Conservation (phyloP, 1,284 basidiomycete genomes). For the Tilletia caries region DNA sequence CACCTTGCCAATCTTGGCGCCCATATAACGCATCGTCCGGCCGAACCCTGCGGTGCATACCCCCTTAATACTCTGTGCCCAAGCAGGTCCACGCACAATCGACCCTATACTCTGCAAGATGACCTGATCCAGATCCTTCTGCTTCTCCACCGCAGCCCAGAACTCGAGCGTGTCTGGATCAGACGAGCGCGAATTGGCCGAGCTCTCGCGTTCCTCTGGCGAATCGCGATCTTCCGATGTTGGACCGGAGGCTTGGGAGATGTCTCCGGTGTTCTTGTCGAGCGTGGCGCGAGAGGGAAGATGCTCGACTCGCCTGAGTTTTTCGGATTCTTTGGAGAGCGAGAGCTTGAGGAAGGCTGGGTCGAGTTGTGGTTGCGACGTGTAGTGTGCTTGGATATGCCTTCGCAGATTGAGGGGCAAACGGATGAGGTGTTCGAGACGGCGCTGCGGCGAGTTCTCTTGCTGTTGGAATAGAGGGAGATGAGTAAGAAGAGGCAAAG, state of each 20-base stretch:
- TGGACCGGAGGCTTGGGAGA: not conserved
- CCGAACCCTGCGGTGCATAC: constrained; percentile 49
- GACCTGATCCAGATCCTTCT: constrained; percentile 32
- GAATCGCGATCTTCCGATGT: not conserved
- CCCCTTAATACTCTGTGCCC: constrained; percentile 49
- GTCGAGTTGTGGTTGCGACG: constrained; percentile 29
- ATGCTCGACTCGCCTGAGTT: constrained; percentile 12
- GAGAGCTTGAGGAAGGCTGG: constrained; percentile 41
- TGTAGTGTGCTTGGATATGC: constrained; percentile 37
- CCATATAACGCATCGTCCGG: constrained; percentile 40
- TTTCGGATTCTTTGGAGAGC: constrained; percentile 28
- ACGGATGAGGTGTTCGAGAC: constrained; percentile 33
- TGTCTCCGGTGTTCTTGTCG: not conserved
- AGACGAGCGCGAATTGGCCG: not conserved
- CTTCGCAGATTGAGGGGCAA: constrained; percentile 38
- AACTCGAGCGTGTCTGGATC: constrained; percentile 15
- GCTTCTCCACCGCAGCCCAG: constrained; percentile 22
- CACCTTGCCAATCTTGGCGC: constrained; percentile 47
- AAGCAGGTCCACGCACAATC: constrained; percentile 43
- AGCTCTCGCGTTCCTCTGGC: not conserved
- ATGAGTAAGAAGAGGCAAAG: not conserved
- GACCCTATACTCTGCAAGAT: constrained; percentile 33
- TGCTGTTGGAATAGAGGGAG: constrained; percentile 19
- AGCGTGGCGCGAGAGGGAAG: not conserved
- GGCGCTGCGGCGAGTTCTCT: constrained; percentile 30